These are phyloP conservation scores for Trametes sp. DNA, from an alignment of 1,284 basidiomycete genomes.

Conservation along the genomic window DNA sequence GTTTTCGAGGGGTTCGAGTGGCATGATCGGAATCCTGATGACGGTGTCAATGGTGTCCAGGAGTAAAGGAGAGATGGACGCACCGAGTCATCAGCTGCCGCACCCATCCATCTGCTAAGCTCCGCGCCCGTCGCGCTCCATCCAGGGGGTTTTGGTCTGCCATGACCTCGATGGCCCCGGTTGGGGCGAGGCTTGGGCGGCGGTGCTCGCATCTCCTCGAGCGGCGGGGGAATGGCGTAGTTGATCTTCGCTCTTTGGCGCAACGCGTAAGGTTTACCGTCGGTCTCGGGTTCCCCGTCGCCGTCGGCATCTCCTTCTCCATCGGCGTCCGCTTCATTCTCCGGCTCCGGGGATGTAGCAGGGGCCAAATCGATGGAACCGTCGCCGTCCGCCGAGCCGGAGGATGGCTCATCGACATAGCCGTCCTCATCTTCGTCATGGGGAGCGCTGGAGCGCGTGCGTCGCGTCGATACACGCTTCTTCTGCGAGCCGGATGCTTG, in stretches of 20 bases:
- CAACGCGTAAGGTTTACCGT: constrained; percentile 65
- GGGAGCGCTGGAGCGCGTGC: constrained; percentile 33
- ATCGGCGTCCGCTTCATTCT: constrained; percentile 54
- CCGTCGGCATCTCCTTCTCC: constrained; percentile 54
- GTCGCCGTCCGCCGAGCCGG: constrained; percentile 63
- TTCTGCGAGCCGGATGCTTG: constrained; percentile 21
- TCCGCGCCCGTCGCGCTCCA: constrained; percentile 83
- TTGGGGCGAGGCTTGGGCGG: constrained; percentile 44
- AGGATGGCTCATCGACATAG: constrained; percentile 54
- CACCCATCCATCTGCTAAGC: constrained; percentile 77
- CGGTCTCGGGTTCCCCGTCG: constrained; percentile 41
- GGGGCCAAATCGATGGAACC: constrained; percentile 64
- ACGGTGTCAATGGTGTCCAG: background rate
- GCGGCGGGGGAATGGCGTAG: constrained; percentile 78
- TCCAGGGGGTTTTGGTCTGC: constrained; percentile 58
- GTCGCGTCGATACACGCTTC: constrained; percentile 31
- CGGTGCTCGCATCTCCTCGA: constrained; percentile 69
- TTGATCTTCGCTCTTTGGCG: constrained; percentile 72
- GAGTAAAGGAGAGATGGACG: constrained; percentile 32
- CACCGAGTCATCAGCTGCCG: constrained; percentile 75
- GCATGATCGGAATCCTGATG: constrained; percentile 73
- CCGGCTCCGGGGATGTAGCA: constrained; percentile 56
- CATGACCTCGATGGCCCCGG: constrained; percentile 43
- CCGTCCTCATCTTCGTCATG: constrained; percentile 56
- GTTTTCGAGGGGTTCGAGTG: constrained; percentile 70